Base-by-base conservation (phyloP, 208 protist species). In the Phytomonas sp. region DNA sequence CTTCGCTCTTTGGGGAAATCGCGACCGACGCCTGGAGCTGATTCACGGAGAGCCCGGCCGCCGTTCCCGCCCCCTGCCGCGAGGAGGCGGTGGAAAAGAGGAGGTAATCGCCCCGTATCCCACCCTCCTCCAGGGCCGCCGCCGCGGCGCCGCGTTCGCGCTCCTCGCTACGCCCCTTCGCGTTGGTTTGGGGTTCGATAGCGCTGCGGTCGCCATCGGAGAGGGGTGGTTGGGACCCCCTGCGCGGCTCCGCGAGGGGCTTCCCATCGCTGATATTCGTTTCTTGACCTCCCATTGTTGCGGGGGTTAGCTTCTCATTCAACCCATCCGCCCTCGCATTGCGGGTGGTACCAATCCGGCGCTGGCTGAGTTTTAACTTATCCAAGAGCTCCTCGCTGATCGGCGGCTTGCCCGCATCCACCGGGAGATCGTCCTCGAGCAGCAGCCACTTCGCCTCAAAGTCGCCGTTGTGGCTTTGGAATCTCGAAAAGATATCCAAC, bases 401-500 rank as follows among this genome's bases (percentile, higher is more conserved):
- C 3, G 77, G 74, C 2, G 77, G 68, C 23, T 51, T 63, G 30
- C 67, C 64, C 0, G 69, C 61, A 23, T 66, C 75, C 13, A 62
- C 56, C 28, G 64, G 23, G 13, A 72, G 53, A 29, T 91, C 85
- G 66, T 92, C 85, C 66, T 92, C 69, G 37, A 92, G 15, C 70
- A 95, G 67, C 15, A 89, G 56, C 89, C 89, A 95, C 32, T 92
- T 76, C 13, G 59, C 72, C 33, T 82, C 81, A 60, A 92, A 95
- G 74, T 95, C 89, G 29, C 71, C 71, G 43, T 77, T 74, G 28
- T 79, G 70, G 53, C 70, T 77, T 64, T 95, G 89, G 70, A 95
- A 95, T 0, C 77, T 73, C 3, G 77, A 36, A 65, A 95, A 95
- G 43, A 92, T 77, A 68, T 88, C 76, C 20, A 88, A n/a, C 56